Evolutionary conservation across 2,329 filamentous ascomycete genomes (phyloP).

Genomic region (Hortaea werneckii): DNA sequence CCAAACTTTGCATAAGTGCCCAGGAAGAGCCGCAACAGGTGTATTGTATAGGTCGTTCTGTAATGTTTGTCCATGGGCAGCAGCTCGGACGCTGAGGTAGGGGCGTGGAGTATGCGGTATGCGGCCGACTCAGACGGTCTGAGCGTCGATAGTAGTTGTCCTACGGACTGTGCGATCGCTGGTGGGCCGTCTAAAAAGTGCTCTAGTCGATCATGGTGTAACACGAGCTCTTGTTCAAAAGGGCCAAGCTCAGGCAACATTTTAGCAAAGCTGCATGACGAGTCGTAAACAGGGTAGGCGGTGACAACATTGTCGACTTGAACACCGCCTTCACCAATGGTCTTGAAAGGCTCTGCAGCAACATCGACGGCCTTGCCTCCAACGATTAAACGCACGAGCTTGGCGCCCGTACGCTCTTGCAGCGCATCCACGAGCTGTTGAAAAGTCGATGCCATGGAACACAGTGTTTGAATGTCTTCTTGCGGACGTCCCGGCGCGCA

Average conservation of each 20-base stretch:
- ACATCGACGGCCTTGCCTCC: slow-evolving; percentile 15
- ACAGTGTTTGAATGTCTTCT: slow-evolving; percentile 7
- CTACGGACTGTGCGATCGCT: slow-evolving; percentile 41
- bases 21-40: slow-evolving; percentile 56
- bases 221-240: slow-evolving; percentile 69
- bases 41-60: slow-evolving; percentile 56
- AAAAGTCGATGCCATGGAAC: slow-evolving; percentile 7
- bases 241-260: slow-evolving; percentile 27
- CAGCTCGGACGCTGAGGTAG: slow-evolving; percentile 47
- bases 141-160: slow-evolving; percentile 57
- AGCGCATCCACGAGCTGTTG: slow-evolving; percentile 14
- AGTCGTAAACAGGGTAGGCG: slow-evolving; percentile 17
- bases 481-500: slow-evolving; percentile 9
- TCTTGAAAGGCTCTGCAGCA: slow-evolving; percentile 4
- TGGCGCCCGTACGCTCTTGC: slow-evolving; percentile 13
- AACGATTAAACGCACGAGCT: slow-evolving; percentile 14
- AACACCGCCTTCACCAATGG: slow-evolving; percentile 13
- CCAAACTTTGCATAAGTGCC: slow-evolving; percentile 19
- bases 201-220: slow-evolving; percentile 78
- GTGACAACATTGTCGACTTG: slow-evolving; percentile 13
- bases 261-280: slow-evolving; percentile 14
- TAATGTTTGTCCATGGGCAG: slow-evolving; percentile 62
- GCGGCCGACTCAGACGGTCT: slow-evolving; percentile 13
- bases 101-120: slow-evolving; percentile 46
- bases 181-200: slow-evolving; percentile 57